These are phyloP conservation scores for Boletus vinaceobasis DNA, from an alignment of 768 basidiomycete species.

Conservation along the genomic window DNA sequence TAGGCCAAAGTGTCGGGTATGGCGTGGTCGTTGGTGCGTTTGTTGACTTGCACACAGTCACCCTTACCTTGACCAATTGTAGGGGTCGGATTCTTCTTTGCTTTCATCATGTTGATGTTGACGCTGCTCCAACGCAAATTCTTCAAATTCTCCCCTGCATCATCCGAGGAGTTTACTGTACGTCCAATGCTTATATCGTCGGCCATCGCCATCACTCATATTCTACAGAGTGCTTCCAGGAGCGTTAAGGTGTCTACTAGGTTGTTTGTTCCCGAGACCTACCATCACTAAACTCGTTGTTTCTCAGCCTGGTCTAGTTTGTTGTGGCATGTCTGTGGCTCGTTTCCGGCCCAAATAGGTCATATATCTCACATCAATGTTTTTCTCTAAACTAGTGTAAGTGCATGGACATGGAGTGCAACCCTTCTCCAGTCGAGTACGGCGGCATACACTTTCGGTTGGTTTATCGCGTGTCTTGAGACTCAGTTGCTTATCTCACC, in stretches of 20 bases:
- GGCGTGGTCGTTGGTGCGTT: slow-evolving; percentile 45
- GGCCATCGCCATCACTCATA: not conserved
- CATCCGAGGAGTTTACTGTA: slow-evolving; percentile 50
- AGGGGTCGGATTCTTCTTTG: slow-evolving; percentile 53
- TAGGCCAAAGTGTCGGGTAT: slow-evolving; percentile 48
- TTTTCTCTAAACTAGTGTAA: slow-evolving; percentile 32
- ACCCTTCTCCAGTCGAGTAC: slow-evolving; percentile 54
- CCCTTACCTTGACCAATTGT: not conserved
- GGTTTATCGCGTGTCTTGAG: not conserved
- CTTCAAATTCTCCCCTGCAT: slow-evolving; percentile 42
- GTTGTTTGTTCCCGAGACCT: not conserved
- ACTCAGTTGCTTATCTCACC: not conserved
- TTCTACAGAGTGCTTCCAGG: slow-evolving; percentile 40
- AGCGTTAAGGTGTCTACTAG: slow-evolving; percentile 39
- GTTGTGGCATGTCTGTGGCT: slow-evolving; percentile 43
- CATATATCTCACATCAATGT: not conserved
- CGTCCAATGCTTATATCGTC: slow-evolving; percentile 2
- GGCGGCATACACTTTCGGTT: slow-evolving; percentile 47
- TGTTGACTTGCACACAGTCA: not conserved
- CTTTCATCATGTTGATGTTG: slow-evolving; percentile 43
- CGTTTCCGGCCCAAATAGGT: not conserved
- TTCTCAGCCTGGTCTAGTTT: slow-evolving; percentile 44
- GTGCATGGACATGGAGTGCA: slow-evolving; percentile 58
- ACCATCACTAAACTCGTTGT: not conserved
- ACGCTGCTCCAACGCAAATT: slow-evolving; percentile 46